phyloP scores from a whole-genome alignment of 306 rosid genomes.

The Pyrus pyrifolia region DNA sequence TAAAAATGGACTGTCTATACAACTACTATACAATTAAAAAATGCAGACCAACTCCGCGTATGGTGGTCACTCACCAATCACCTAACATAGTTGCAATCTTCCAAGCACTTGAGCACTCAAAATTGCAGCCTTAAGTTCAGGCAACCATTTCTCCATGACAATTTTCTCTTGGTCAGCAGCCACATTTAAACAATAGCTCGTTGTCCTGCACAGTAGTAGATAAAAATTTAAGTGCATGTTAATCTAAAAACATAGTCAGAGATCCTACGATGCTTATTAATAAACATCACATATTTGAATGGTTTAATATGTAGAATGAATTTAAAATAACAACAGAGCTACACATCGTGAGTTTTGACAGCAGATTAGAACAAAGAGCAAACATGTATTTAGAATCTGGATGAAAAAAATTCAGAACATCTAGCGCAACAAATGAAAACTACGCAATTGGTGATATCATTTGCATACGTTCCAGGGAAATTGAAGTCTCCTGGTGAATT shows the following conservation, averaged over 20 bases:
- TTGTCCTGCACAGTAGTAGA: conserved; percentile 53
- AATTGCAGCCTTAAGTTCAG: conserved; percentile 71
- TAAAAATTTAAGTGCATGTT: not conserved
- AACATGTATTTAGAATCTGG: not conserved
- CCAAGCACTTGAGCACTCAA: conserved; percentile 80
- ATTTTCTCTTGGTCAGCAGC: conserved; percentile 85
- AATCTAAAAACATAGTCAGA: no score
- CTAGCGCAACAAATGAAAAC: not conserved
- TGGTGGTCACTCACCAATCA: conserved; percentile 68
- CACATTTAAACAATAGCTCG: conserved; percentile 67
- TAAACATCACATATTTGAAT: not conserved
- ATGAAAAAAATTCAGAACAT: not conserved
- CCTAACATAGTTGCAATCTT: conserved; percentile 83
- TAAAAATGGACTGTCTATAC: not conserved
- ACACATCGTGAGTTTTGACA: not conserved
- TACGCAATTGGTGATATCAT: not conserved
- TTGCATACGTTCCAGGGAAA: not conserved
- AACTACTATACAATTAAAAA: not conserved
- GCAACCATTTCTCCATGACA: conserved; percentile 81
- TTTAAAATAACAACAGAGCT: not conserved
- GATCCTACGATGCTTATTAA: not conserved
- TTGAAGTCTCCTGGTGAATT: not conserved
- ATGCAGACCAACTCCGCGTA: not conserved
- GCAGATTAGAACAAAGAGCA: not conserved
- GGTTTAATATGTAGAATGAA: not conserved